Base-by-base conservation (phyloP, 192 early-diverging fungal genomes). In the Fimicolochytrium jonesii region DNA sequence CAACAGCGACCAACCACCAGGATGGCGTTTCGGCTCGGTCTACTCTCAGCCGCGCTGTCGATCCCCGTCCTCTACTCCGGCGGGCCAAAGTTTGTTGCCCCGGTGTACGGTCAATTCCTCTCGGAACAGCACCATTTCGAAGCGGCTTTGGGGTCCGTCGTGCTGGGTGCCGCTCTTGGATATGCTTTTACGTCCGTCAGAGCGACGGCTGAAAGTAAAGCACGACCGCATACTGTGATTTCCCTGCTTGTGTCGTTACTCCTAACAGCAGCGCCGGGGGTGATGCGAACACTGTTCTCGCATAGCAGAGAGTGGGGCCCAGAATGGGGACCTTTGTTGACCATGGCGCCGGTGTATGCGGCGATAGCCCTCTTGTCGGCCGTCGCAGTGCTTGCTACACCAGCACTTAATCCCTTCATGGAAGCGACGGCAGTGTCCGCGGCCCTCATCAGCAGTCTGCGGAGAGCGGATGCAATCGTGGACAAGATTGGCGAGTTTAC, bases 51-150 rank as follows among this genome's bases (percentile, higher is more conserved):
- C 33, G 18, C 53, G 10, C 18, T 15, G 33, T 23, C 53, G n/a
- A 17, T 55, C 25, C 53, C 53, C 29, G 4, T 55, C 3, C 53
- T 55, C 2, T 37, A 55, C 25, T 15, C 29, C 4, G 34, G 33
- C 18, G 53, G 18, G 35, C 63, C 57, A 10, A 30, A 32, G 4
- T 60, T 58, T 18, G 56, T 60, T 22, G 66, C 66, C 2, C 66
- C 66, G 4, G 33, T 59, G 10, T 67, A 67, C 41, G 66, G 66
- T 13, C 56, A 60, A 9, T 67, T 59, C 35, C 66, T 67, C 7
- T 34, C 66, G 4, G 18, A 33, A 4, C 55, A 53, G 17, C 43
- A 46, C 23, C 44, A 46, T 34, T 11, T 30, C 34, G n/a, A 11
- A 7, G 18, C 28, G 7, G 17, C 13, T 1, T 18, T 29, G 9